Evolutionary conservation across 176 grass and related monocot species (phyloP).

Genomic region (Lolium perenne): DNA sequence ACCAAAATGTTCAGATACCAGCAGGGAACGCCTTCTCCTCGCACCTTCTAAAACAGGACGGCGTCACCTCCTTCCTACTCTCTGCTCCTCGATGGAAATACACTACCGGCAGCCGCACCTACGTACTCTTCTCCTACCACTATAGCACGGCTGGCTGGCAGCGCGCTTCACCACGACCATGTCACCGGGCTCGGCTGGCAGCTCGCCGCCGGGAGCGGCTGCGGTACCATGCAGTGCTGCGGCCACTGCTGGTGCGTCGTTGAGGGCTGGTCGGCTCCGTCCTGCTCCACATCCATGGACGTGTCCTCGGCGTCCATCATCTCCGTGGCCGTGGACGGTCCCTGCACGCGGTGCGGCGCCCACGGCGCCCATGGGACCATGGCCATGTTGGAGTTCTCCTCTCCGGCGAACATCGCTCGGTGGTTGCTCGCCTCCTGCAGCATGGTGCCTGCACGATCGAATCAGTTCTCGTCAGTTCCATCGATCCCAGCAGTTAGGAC

Average conservation of each 20-base stretch:
- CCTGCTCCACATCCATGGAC: slow-evolving; percentile 51
- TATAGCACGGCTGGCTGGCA: background rate
- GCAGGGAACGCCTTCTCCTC: background rate
- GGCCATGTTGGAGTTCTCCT: slow-evolving; percentile 33
- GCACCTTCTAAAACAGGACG: background rate
- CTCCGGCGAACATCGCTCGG: slow-evolving; percentile 14
- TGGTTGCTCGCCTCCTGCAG: slow-evolving; percentile 40
- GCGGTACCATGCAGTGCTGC: slow-evolving; percentile 47
- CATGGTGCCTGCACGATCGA: slow-evolving; percentile 31
- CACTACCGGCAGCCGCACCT: background rate
- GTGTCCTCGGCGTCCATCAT: slow-evolving; percentile 52
- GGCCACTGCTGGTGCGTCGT: background rate
- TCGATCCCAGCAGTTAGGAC: no score
- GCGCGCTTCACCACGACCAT: slow-evolving; percentile 41
- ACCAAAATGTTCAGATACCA: background rate
- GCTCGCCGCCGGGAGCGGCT: slow-evolving; percentile 39
- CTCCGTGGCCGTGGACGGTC: background rate
- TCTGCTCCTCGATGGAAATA: background rate
- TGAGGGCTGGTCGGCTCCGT: background rate
- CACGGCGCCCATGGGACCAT: slow-evolving; percentile 53
- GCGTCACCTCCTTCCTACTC: background rate
- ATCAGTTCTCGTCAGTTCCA: background rate
- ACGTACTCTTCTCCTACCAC: background rate
- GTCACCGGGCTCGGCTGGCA: slow-evolving; percentile 40
- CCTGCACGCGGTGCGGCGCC: background rate